phyloP scores from a whole-genome alignment of 108 stramenopile genomes.

The Pseudonitzschia multiseries region DNA sequence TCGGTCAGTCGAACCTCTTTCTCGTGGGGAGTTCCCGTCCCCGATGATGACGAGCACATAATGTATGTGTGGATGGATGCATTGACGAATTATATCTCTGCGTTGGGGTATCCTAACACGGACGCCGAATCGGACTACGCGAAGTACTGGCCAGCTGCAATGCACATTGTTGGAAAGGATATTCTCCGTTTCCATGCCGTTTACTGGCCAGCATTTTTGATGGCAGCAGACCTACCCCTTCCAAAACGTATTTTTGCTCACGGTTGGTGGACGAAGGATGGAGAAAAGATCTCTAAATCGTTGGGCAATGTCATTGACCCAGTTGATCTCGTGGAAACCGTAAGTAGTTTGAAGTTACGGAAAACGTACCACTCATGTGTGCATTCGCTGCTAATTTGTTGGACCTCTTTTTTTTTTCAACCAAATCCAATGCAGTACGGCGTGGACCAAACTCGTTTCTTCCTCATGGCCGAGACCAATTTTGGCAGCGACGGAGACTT shows the following conservation, averaged over 20 bases:
- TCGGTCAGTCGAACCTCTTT: conserved; percentile 90
- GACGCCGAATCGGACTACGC: conserved; percentile 42
- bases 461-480: conserved; percentile 87
- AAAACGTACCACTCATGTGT: not conserved
- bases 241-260: conserved; percentile 95
- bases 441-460: conserved; percentile 92
- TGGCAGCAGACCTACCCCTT: conserved; percentile 91
- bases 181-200: conserved; percentile 97
- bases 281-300: conserved; percentile 94
- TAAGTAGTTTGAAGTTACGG: conserved; percentile 11
- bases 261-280: conserved; percentile 98
- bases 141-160: conserved; percentile 84
- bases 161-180: conserved; percentile 98
- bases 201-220: conserved; percentile 98
- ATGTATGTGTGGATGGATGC: conserved; percentile 99
- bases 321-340: conserved; percentile 77
- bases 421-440: conserved; percentile 53
- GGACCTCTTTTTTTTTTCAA: not conserved
- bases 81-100: conserved; percentile 94
- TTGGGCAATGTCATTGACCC: conserved; percentile 95
- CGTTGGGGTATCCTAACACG: conserved; percentile 82
- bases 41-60: conserved; percentile 88
- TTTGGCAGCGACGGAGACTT: conserved; percentile 95
- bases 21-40: conserved; percentile 94
- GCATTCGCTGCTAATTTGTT: not conserved